Evolutionary conservation across 192 early-diverging fungal genomes (phyloP).

Genomic region (Phycomyces blakesleeanus): DNA sequence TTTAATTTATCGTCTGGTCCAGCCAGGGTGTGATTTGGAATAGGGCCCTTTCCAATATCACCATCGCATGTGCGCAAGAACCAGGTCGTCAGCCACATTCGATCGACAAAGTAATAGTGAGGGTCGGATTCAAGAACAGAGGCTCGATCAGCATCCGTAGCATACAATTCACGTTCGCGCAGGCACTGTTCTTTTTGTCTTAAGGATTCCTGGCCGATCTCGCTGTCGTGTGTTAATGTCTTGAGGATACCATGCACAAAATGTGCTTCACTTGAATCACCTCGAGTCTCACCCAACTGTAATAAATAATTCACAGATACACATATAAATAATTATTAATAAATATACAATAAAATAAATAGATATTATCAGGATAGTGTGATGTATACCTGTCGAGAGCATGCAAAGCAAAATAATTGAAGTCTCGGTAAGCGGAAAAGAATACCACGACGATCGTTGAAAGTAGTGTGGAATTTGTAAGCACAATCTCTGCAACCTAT

Average conservation of each 20-base stretch:
- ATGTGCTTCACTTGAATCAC: slow-evolving; percentile 25
- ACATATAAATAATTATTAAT: too few relatives aligned
- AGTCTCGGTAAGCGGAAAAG: slow-evolving; percentile 26
- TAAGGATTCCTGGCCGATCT: slow-evolving; percentile 17
- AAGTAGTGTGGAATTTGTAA: slow-evolving; percentile 27
- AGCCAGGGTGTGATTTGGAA: slow-evolving; percentile 23
- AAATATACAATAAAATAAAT: too few relatives aligned
- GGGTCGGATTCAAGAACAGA: not conserved
- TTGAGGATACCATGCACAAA: slow-evolving; percentile 26
- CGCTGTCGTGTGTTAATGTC: slow-evolving; percentile 20
- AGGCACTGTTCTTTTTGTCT: slow-evolving; percentile 24
- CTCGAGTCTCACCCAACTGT: slow-evolving; percentile 29
- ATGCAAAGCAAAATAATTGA: slow-evolving; percentile 32
- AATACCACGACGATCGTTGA: slow-evolving; percentile 24
- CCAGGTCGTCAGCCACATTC: slow-evolving; percentile 28
- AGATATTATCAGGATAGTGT: too few relatives aligned
- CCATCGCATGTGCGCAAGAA: slow-evolving; percentile 35
- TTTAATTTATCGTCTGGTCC: slow-evolving; percentile 12
- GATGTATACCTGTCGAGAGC: slow-evolving; percentile 29
- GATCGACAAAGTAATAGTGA: slow-evolving; percentile 30
- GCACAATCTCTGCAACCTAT: slow-evolving; percentile 33
- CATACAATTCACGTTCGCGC: slow-evolving; percentile 18
- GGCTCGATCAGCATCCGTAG: slow-evolving; percentile 9
- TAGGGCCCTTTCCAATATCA: slow-evolving; percentile 21
- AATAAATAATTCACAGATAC: too few relatives aligned